These are phyloP conservation scores for Trichoderma asperelloides DNA, from an alignment of 495 filamentous ascomycete species.

Conservation along the genomic window DNA sequence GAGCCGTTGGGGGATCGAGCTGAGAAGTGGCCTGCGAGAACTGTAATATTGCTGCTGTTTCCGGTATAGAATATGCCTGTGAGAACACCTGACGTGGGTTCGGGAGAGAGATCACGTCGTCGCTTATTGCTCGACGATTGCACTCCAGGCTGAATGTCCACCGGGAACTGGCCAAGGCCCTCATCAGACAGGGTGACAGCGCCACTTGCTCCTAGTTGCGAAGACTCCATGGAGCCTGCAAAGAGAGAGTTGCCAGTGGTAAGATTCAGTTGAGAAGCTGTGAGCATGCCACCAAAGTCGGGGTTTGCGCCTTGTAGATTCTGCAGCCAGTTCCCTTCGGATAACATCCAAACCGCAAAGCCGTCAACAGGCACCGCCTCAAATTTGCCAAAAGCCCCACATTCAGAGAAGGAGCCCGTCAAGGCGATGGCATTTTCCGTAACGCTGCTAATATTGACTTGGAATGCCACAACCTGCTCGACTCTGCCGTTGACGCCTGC, in stretches of 20 bases:
- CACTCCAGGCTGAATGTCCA: slow-evolving; percentile 43
- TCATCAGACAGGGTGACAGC: slow-evolving; percentile 52
- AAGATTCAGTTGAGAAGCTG: slow-evolving; percentile 49
- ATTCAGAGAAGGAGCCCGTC: slow-evolving; percentile 68
- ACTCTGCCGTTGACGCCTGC: slow-evolving; percentile 81
- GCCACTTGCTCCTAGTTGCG: slow-evolving; percentile 56
- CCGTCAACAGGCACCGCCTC: slow-evolving; percentile 53
- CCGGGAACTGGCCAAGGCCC: slow-evolving; percentile 48
- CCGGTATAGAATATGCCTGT: slow-evolving; percentile 67
- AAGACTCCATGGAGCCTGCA: slow-evolving; percentile 68
- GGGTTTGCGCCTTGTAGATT: slow-evolving; percentile 62
- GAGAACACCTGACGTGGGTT: slow-evolving; percentile 53
- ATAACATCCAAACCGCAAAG: slow-evolving; percentile 93
- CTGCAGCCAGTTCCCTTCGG: slow-evolving; percentile 77
- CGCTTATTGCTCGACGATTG: slow-evolving; percentile 28
- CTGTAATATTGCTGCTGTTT: slow-evolving; percentile 66
- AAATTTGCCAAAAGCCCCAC: slow-evolving; percentile 57
- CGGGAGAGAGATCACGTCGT: slow-evolving; percentile 47
- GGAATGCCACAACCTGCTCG: slow-evolving; percentile 58
- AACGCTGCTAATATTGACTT: slow-evolving; percentile 67
- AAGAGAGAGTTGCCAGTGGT: slow-evolving; percentile 57
- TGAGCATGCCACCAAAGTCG: slow-evolving; percentile 60
- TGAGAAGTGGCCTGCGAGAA: slow-evolving; percentile 81
- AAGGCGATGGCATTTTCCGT: slow-evolving; percentile 67
- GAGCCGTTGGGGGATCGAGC: slow-evolving; percentile 61